Evolutionary conservation across 2,329 filamentous ascomycete genomes (phyloP).

Genomic region (Rhynchosporium agropyri): DNA sequence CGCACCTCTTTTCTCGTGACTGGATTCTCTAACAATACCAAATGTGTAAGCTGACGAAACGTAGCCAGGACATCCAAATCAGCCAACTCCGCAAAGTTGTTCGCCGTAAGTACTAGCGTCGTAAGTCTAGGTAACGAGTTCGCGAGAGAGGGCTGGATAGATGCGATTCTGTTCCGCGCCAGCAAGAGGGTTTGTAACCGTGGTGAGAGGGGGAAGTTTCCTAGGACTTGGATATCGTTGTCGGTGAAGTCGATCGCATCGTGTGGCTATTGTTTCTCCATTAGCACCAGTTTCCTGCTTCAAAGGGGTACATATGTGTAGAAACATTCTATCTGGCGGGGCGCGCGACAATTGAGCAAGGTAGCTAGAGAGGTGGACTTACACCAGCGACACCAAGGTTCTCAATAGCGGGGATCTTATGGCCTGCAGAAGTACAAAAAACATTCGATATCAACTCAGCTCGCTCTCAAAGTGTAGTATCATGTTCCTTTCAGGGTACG

Average conservation of each 20-base stretch:
- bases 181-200: slow-evolving; percentile 86
- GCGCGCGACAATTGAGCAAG: too few relatives aligned
- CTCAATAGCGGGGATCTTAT: slow-evolving; percentile 96
- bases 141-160: slow-evolving; percentile 75
- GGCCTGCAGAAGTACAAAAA: slow-evolving; percentile 67
- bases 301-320: background rate
- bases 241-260: slow-evolving; percentile 98
- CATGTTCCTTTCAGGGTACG: slow-evolving; percentile 85
- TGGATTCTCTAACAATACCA: slow-evolving; percentile 84
- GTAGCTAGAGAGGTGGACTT: slow-evolving; percentile 46
- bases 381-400: slow-evolving; percentile 95
- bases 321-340: background rate
- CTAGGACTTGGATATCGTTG: slow-evolving; percentile 88
- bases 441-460: slow-evolving; percentile 77
- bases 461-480: slow-evolving; percentile 82
- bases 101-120: slow-evolving; percentile 80
- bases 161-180: slow-evolving; percentile 83
- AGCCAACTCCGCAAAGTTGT: slow-evolving; percentile 79
- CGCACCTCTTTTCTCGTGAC: slow-evolving; percentile 89
- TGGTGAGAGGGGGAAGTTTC: slow-evolving; percentile 90
- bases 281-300: background rate
- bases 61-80: slow-evolving; percentile 80
- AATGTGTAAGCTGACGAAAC: slow-evolving; percentile 72
- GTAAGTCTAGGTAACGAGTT: slow-evolving; percentile 79
- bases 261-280: slow-evolving; percentile 68